A percentile compares a stretch with the other conserved stretches of the same genome.
Conservation (phyloP, 345 rosid species). For the Arabis alpina region DNA sequence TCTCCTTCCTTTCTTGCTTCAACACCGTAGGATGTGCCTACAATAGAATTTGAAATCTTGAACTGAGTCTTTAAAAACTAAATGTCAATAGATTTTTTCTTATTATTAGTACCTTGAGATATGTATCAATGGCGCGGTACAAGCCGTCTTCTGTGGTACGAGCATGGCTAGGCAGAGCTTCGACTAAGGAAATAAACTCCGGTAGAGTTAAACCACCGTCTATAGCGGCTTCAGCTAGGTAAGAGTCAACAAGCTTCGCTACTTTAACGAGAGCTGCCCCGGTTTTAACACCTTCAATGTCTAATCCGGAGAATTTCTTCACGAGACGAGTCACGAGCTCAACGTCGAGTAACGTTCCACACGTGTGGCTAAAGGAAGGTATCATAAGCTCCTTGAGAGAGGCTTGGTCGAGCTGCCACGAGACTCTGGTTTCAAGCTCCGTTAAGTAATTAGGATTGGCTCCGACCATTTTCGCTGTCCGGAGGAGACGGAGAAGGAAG, state of each 20-base stretch:
- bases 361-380: conserved; percentile 84
- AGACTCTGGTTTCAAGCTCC: conserved; percentile 79
- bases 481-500: conserved; percentile 82
- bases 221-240: conserved; percentile 75
- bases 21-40: conserved; percentile 77
- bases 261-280: conserved; percentile 68
- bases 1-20: conserved; percentile 81
- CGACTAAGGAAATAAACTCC: conserved; percentile 62
- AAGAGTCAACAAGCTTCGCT: conserved; percentile 81
- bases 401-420: conserved; percentile 89
- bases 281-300: conserved; percentile 50
- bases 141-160: conserved; percentile 77
- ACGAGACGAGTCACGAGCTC: conserved; percentile 80
- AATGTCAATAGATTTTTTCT: not conserved
- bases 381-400: conserved; percentile 87
- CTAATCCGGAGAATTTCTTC: conserved; percentile 59
- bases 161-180: conserved; percentile 69
- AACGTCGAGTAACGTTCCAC: conserved; percentile 70
- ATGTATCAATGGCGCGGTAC: conserved; percentile 89
- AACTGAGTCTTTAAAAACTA: too few relatives aligned
- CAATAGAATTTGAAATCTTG: conserved; percentile 1
- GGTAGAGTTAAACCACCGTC: conserved; percentile 60
- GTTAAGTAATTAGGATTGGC: conserved; percentile 56
- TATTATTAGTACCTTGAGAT: conserved; percentile 61
- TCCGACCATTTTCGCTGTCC: conserved; percentile 81